Conservation (phyloP, 1,139 yeast species). For the Yamadazyma friedrichii region DNA sequence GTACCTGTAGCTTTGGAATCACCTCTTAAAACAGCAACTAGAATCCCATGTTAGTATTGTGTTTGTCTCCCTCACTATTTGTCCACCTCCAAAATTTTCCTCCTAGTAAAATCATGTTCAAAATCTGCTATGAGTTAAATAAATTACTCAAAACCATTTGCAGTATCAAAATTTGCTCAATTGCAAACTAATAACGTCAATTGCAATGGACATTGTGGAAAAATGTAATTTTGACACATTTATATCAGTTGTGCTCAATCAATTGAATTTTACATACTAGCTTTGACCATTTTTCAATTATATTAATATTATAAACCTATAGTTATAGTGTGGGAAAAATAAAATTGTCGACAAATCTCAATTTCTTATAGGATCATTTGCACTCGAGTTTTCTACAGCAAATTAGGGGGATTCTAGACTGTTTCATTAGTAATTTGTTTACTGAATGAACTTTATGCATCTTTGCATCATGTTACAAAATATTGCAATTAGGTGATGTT, state of each 20-base stretch:
- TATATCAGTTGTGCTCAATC: not conserved
- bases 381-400: no score
- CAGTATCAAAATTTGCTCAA: constrained; percentile 4
- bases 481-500: no score
- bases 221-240: no score
- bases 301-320: not conserved
- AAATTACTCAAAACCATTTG: constrained; percentile 4
- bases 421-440: not conserved
- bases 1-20: constrained; percentile 85
- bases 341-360: constrained; percentile 2
- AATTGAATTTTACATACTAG: constrained; percentile 25
- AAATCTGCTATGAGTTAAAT: constrained; percentile 8
- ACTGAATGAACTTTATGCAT: no score
- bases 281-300: constrained; percentile 29
- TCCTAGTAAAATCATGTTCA: no score
- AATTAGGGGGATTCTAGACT: no score
- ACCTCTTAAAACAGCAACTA: constrained; percentile 96
- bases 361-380: not conserved
- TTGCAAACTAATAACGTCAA: not conserved
- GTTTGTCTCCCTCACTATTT: no score
- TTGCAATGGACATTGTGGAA: not conserved
- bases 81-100: no score
- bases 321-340: not conserved
- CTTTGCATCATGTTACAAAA: no score
- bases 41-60: constrained; percentile 8